A percentile compares a stretch with the other conserved stretches of the same genome.
Conservation (phyloP, 768 basidiomycete species). For the Leccinum imitatum region DNA sequence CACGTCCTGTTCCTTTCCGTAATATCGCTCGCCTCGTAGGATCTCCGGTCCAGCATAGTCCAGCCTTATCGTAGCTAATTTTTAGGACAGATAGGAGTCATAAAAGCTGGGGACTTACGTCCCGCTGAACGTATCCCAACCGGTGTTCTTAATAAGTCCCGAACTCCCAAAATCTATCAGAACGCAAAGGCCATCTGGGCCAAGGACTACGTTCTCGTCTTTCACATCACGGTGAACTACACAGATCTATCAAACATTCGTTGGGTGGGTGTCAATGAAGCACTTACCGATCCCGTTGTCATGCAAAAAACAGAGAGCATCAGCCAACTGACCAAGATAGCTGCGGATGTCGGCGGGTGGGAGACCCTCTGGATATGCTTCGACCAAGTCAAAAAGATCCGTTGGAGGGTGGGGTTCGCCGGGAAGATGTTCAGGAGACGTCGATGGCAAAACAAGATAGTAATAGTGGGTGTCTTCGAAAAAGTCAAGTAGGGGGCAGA, state of each 20-base stretch:
- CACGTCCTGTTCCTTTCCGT: constrained; percentile 95
- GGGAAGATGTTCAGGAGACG: constrained; percentile 56
- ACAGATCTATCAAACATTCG: constrained; percentile 11
- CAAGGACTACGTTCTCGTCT: constrained; percentile 93
- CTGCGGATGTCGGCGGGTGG: constrained; percentile 70
- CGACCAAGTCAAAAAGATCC: constrained; percentile 96
- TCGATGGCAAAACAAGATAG: constrained; percentile 86
- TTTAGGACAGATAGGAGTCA: constrained; percentile 7
- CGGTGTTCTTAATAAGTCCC: constrained; percentile 75
- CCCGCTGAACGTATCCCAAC: constrained; percentile 92
- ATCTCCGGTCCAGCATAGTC: constrained; percentile 98
- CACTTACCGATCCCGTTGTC: constrained; percentile 82
- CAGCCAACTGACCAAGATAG: constrained; percentile 92
- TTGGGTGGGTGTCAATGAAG: not conserved
- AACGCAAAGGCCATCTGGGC: constrained; percentile 78
- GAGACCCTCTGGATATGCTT: constrained; percentile 83
- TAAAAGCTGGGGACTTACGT: constrained; percentile 57
- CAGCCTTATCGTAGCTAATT: constrained; percentile 44
- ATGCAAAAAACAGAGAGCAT: constrained; percentile 88
- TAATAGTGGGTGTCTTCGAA: constrained; percentile 97
- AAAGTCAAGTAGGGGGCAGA: constrained; percentile 92
- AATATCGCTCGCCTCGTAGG: constrained; percentile 88
- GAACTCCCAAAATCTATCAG: constrained; percentile 98
- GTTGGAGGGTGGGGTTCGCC: constrained; percentile 57
- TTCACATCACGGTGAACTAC: constrained; percentile 96